Percentiles rank a stretch among this genome's conserved stretches.
Conservation (phyloP, 2,329 filamentous ascomycete genomes). For the Monilinia fructigena region DNA sequence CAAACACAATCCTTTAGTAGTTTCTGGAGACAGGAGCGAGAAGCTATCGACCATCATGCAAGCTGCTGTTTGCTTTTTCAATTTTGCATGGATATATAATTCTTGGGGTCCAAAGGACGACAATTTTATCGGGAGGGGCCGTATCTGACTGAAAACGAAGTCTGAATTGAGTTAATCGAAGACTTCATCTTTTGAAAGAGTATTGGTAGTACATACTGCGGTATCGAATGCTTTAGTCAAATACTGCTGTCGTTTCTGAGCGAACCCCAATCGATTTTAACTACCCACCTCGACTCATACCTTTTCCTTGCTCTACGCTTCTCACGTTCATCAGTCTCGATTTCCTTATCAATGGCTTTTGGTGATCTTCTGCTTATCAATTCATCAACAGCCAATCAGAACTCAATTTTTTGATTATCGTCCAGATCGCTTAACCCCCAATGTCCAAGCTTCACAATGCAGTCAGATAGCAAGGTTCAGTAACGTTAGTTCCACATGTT, state of each 20-base stretch:
- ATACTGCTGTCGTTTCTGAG: not conserved
- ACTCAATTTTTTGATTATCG: not conserved
- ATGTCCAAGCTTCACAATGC: slow-evolving; percentile 18
- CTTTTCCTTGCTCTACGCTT: not conserved
- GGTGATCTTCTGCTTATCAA: not conserved
- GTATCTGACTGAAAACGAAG: slow-evolving; percentile 7
- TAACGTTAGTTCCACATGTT: slow-evolving; percentile 8
- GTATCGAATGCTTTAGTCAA: not conserved
- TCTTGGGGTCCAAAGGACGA: not conserved
- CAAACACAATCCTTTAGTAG: not conserved
- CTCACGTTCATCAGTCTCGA: not conserved
- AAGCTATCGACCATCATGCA: slow-evolving; percentile 5
- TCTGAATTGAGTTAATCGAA: not conserved
- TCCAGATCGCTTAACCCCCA: slow-evolving; percentile 18
- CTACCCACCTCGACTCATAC: too few relatives aligned
- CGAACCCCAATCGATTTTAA: not conserved
- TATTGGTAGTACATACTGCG: not conserved
- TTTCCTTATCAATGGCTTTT: slow-evolving; percentile 17
- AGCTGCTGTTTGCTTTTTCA: not conserved
- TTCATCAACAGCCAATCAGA: slow-evolving; percentile 5
- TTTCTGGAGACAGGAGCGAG: not conserved
- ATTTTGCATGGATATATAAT: not conserved
- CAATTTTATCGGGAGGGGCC: not conserved
- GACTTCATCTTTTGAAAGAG: not conserved
- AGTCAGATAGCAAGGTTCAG: slow-evolving; percentile 13